These are phyloP conservation scores for Tricholoma hemisulphureum DNA, from an alignment of 768 basidiomycete genomes.

Conservation along the genomic window DNA sequence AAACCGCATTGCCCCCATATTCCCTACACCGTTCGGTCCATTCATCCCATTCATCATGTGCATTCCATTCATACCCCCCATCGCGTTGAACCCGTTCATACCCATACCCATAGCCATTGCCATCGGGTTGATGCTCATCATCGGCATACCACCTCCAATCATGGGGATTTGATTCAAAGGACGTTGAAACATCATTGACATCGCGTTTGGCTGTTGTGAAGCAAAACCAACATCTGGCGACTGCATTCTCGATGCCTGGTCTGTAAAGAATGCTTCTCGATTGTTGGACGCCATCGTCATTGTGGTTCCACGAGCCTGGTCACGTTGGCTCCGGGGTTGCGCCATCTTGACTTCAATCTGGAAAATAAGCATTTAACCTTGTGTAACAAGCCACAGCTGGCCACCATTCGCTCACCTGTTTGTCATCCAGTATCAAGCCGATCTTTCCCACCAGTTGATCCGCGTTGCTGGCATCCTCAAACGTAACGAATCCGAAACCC, in stretches of 20 bases:
- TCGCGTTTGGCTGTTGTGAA: slow-evolving; percentile 39
- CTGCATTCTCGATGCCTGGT: slow-evolving; percentile 35
- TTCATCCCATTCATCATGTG: slow-evolving; percentile 31
- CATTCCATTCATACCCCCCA: slow-evolving; percentile 34
- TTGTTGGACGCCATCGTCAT: slow-evolving; percentile 20
- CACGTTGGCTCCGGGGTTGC: slow-evolving; percentile 66
- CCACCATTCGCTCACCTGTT: slow-evolving; percentile 53
- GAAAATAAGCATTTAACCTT: neutral
- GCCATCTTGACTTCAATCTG: slow-evolving; percentile 85
- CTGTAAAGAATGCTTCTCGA: slow-evolving; percentile 28
- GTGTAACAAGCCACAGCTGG: neutral
- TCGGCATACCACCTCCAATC: slow-evolving; percentile 36
- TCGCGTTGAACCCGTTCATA: slow-evolving; percentile 31
- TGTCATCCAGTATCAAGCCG: slow-evolving; percentile 73
- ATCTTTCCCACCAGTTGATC: slow-evolving; percentile 66
- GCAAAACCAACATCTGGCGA: slow-evolving; percentile 31
- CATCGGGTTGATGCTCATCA: slow-evolving; percentile 50
- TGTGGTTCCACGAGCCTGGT: slow-evolving; percentile 42
- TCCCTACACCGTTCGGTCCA: slow-evolving; percentile 25
- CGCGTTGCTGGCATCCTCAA: slow-evolving; percentile 61
- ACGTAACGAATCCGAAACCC: slow-evolving; percentile 86
- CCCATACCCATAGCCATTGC: slow-evolving; percentile 50
- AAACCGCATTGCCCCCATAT: slow-evolving; percentile 37
- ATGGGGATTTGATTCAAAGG: slow-evolving; percentile 45
- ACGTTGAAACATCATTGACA: slow-evolving; percentile 61